Base-by-base conservation (phyloP, 2,329 filamentous ascomycete species). In the Arthrobotrys conoides region DNA sequence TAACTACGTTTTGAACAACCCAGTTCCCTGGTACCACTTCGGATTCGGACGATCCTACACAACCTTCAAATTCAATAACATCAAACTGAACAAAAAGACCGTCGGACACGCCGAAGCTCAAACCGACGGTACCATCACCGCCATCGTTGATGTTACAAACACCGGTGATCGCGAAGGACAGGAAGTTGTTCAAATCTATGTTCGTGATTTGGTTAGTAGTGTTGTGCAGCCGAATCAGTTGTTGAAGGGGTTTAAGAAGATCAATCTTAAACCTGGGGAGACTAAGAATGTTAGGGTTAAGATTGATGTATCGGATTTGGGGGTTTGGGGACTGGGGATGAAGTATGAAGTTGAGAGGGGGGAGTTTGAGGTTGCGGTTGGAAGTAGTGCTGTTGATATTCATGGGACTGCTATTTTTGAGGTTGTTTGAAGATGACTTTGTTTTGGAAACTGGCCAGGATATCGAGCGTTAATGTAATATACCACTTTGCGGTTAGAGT, bases 321-420 rank as follows among this genome's bases (percentile, higher is more conserved):
- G 88, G 0, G 81, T 90, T 6, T 90, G 89, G 89, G 85, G 89
- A 82, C 81, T 84, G 12, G 85, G 84, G 38, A 91, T 92, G 90
- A 85, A 90, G 83, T 93, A 93, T 83, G 90, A 92, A 24, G 91
- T 93, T 44, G 92, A 93, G 86, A 88, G 88, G 2, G 91, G 91
- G 0, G 87, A 90, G 48, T 93, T 93, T 83, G 84, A 87, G 4
- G 85, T 92, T 9, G 85, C 87, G 69, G 87, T 91, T 16, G 91
- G 91, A 1, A 84, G 84, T n/a, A 88, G 86, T 36, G 12, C 67
- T 20, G 63, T 77, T 55, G 73, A 77, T 48, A 77, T 77, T 38
- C 46, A 46, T 18, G 73, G 73, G 0, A 77, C 68, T 55, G 73
- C 68, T 49, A 71, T 38, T 33, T 71, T 77, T 57, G 61, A 67